A percentile compares a stretch with the other conserved stretches of the same genome.
phyloP scores from a whole-genome alignment of 805 yeast genomes.

The Yarrowia divulgata region DNA sequence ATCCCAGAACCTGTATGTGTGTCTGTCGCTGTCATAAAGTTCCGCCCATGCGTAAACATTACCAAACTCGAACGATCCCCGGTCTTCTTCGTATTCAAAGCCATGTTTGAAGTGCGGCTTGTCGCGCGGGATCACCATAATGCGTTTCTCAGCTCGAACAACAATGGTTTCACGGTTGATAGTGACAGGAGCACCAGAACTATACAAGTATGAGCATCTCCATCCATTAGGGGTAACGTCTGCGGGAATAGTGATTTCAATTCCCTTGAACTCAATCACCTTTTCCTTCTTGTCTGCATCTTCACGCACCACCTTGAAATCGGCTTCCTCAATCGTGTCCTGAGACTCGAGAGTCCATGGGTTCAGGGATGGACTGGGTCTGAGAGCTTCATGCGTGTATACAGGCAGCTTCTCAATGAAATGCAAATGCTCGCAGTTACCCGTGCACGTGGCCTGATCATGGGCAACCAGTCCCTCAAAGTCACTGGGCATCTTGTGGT shows the following conservation, averaged over 20 bases:
- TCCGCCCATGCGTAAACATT: neutral
- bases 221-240: neutral
- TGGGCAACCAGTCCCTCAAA: neutral
- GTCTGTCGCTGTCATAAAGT: no score
- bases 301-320: neutral
- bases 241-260: neutral
- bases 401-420: neutral
- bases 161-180: neutral
- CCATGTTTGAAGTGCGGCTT: no score
- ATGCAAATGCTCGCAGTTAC: neutral
- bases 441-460: neutral
- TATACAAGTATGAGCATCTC: neutral
- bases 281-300: neutral
- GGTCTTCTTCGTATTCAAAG: no score
- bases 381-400: no score
- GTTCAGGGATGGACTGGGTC: no score
- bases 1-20: no score
- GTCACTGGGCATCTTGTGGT: neutral
- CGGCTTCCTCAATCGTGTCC: neutral
- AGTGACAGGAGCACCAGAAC: neutral
- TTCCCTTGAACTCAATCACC: neutral
- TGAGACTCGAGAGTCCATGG: no score
- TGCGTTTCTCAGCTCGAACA: neutral
- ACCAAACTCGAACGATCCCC: neutral
- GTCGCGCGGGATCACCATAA: neutral